Evolutionary conservation across 2,329 filamentous ascomycete genomes (phyloP).

Genomic region (Ophiocordyceps camponoti-saundersi): DNA sequence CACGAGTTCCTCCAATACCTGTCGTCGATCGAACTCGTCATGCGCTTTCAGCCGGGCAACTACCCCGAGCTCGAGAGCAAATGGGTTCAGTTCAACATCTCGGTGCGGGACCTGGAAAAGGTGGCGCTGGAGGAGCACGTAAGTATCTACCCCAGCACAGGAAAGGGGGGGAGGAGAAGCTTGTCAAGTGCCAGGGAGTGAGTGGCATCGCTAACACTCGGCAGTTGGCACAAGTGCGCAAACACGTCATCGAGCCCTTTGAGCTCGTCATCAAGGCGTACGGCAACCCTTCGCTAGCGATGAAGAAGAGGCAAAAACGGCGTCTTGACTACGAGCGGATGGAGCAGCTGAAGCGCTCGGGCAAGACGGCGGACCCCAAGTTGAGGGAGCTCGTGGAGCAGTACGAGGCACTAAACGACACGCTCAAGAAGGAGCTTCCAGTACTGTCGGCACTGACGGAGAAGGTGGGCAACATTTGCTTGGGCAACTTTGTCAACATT

Average conservation of each 20-base stretch:
- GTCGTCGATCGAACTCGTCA: slow-evolving; percentile 66
- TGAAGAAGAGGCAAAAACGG: slow-evolving; percentile 91
- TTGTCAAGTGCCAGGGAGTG: no score
- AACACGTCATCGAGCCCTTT: slow-evolving; percentile 73
- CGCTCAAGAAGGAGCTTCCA: slow-evolving; percentile 81
- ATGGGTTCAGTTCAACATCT: slow-evolving; percentile 81
- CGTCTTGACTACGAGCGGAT: slow-evolving; percentile 75
- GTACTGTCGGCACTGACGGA: slow-evolving; percentile 68
- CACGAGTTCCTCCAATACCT: slow-evolving; percentile 68
- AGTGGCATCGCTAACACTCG: no score
- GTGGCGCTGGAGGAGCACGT: slow-evolving; percentile 75
- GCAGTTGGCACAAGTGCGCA: slow-evolving; percentile 49
- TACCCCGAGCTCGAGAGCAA: slow-evolving; percentile 82
- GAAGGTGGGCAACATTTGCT: slow-evolving; percentile 65
- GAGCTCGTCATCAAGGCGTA: slow-evolving; percentile 64
- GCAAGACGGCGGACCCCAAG: slow-evolving; percentile 78
- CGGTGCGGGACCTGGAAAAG: slow-evolving; percentile 70
- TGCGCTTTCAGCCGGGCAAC: slow-evolving; percentile 52
- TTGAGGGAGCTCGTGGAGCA: slow-evolving; percentile 71
- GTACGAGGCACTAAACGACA: slow-evolving; percentile 82
- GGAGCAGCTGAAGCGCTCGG: slow-evolving; percentile 58
- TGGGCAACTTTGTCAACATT: slow-evolving; percentile 70
- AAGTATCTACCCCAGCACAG: no score
- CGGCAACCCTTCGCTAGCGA: slow-evolving; percentile 68
- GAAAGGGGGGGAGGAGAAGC: no score